Base-by-base conservation (phyloP, 805 yeast genomes). In the Pichia eremophila region DNA sequence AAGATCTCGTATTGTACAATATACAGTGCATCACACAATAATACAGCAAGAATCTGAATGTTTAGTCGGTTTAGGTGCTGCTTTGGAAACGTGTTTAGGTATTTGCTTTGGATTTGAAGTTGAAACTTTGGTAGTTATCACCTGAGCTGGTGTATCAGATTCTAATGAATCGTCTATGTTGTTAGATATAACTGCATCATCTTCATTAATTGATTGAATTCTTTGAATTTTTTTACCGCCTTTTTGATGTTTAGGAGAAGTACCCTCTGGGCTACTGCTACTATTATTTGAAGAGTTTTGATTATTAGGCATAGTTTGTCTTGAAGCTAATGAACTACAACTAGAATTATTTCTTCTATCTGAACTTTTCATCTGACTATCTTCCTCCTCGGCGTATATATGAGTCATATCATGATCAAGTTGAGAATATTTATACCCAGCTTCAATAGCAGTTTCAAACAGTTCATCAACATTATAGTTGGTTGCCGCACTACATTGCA, bases 401-500 rank as follows among this genome's bases (percentile, higher is more conserved):
- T 48, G 42, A 34, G 50, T 48, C 7, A 44, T 22, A 41, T 56
- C 52, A 11, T 50, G 39, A 5, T 52, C 53, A 5, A 48, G 41
- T 8, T 41, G 32, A 25, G 46, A 45, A 39, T 51, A 43, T 10
- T 50, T 32, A 4, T 46, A 11, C 11, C 54, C 55, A 28, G 50
- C 35, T 18, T 53, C 47, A 22, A 54, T 51, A 3, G 59, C 58
- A 2, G 10, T 19, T 15, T 77, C 69, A 57, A 90, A 90, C 0
- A 88, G 85, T 56, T 85, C 86, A 54, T 84, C 89, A 22, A 90
- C 85, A 57, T 86, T 85, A 39, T 83, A 76, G 56, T 81, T 78
- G 57, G 78, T 74, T 72, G 82, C 77, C 10, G 96, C 95, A 55
- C 91, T 81, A n/a, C 95, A 83, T 64, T 90, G 95, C 53, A 74